Evolutionary conservation across 495 filamentous ascomycete genomes (phyloP), one percentile per base, ranked within the genome.

Genomic region (Aspergillus kassunensis): DNA sequence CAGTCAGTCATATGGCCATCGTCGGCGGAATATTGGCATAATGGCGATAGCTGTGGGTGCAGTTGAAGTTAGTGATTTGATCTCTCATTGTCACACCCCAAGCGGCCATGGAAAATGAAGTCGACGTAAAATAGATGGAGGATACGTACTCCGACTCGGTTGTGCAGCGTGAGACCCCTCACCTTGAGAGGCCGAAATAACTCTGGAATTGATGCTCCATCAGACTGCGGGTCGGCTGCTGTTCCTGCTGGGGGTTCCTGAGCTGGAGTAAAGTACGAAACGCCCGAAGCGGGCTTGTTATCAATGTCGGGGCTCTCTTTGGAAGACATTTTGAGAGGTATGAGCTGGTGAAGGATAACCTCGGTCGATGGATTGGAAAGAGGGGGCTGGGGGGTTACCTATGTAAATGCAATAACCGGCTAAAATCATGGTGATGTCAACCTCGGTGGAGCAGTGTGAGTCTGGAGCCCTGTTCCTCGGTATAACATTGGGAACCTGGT

Each of bases 11-110:
- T 70, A 52, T 80, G 76, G 36, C 84, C 84, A 55, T 86, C 75
- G 10, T 85, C 66, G 15, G 82, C 82, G 15, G 78, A 83, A 65
- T 88, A 88, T 66, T 86, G 83, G 70, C 86, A 90, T 57, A 87
- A 68, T 0, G 84, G 84, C 8, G 82, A 76, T 24, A 79, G 59
- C 73, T 74, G 52, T 11, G 11, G 31, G 12, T 3, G 2, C 13
- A 2, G 19, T 12, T 25, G 8, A 23, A 18, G 30, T 62, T 44
- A 60, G 56, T 30, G 33, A 51, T 23, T 44, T 43, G n/a, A 27
- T 48, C 37, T 13, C 24, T n/a, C 24, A 16, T 41, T 12, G 8
- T 24, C 15, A 4, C 24, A 27, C 24, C 4, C 4, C 9, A 27
- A 27, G 4, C 24, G 24, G 9, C 24, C 9, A 9, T 9, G 34